Evolutionary conservation across 2,329 filamentous ascomycete species (phyloP).

Genomic region (Calonectria montana): DNA sequence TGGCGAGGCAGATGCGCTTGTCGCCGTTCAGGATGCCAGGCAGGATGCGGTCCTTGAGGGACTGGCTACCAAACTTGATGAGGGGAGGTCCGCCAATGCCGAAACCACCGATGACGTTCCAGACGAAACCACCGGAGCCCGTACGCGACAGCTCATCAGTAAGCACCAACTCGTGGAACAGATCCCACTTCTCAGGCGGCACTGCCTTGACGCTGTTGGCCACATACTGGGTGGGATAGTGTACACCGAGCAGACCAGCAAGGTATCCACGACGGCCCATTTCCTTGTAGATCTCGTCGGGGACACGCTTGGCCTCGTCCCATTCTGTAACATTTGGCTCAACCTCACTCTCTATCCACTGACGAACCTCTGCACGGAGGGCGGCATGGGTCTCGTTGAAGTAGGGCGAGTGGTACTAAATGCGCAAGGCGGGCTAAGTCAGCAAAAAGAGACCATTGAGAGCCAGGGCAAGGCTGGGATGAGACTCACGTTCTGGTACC

Average conservation of each 20-base stretch:
- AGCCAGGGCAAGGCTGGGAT: background rate
- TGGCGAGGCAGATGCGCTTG: slow-evolving; percentile 97
- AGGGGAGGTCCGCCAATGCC: slow-evolving; percentile 94
- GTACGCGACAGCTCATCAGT: slow-evolving; percentile 93
- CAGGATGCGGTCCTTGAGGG: slow-evolving; percentile 86
- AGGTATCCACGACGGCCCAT: slow-evolving; percentile 95
- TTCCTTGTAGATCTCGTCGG: slow-evolving; percentile 90
- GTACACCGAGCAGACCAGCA: slow-evolving; percentile 86
- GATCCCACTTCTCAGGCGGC: slow-evolving; percentile 90
- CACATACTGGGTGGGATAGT: slow-evolving; percentile 83
- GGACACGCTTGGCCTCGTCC: slow-evolving; percentile 95
- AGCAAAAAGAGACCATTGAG: background rate
- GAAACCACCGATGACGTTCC: slow-evolving; percentile 97
- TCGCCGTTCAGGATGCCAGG: slow-evolving; percentile 90
- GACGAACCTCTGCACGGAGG: slow-evolving; percentile 88
- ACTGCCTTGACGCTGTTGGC: slow-evolving; percentile 80
- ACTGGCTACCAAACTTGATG: slow-evolving; percentile 90
- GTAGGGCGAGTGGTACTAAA: slow-evolving; percentile 95
- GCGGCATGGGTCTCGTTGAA: slow-evolving; percentile 95
- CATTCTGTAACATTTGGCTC: slow-evolving; percentile 95
- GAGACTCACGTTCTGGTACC: slow-evolving; percentile 88
- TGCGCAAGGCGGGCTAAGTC: background rate
- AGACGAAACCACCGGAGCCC: slow-evolving; percentile 92
- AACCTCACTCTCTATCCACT: slow-evolving; percentile 91
- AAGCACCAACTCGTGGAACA: slow-evolving; percentile 96